phyloP scores from a whole-genome alignment of 2,329 filamentous ascomycete genomes.

The Aspergillus sojae region DNA sequence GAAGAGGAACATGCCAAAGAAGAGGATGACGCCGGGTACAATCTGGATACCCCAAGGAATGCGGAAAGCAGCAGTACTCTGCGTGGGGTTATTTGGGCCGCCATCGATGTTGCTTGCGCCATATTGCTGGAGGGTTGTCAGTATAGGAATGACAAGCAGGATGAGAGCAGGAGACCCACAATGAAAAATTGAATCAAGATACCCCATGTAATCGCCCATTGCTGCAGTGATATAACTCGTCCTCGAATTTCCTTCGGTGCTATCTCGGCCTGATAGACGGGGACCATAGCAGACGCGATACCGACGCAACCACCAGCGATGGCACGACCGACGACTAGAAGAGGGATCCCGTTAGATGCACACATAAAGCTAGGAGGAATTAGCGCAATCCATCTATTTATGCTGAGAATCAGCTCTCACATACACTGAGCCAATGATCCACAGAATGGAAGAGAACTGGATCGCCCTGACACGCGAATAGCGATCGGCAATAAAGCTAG shows the following conservation, averaged over 20 bases:
- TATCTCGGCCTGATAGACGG: conserved; percentile 70
- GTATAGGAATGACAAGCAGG: neutral
- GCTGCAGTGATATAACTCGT: conserved; percentile 69
- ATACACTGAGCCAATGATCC: conserved; percentile 35
- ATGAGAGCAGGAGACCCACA: conserved; percentile 34
- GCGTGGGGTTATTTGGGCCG: conserved; percentile 48
- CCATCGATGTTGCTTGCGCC: conserved; percentile 55
- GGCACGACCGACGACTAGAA: conserved; percentile 70
- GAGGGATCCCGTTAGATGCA: conserved; percentile 65
- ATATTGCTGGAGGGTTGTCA: conserved; percentile 18
- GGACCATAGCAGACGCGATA: conserved; percentile 71
- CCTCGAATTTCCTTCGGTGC: conserved; percentile 58
- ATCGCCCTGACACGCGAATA: conserved; percentile 55
- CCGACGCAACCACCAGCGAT: conserved; percentile 73
- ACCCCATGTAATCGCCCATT: conserved; percentile 73
- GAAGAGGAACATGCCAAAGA: conserved; percentile 52
- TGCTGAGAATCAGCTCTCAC: neutral
- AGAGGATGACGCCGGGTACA: conserved; percentile 59
- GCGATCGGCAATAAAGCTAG: conserved; percentile 55
- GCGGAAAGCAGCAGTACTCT: conserved; percentile 61
- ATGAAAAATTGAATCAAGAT: conserved; percentile 69
- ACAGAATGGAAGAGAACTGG: conserved; percentile 54
- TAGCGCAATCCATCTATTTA: no score
- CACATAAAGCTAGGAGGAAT: conserved; percentile 54
- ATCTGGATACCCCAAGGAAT: conserved; percentile 67